Base-by-base conservation (phyloP, 768 basidiomycete species). In the Mrakia gelida region DNA sequence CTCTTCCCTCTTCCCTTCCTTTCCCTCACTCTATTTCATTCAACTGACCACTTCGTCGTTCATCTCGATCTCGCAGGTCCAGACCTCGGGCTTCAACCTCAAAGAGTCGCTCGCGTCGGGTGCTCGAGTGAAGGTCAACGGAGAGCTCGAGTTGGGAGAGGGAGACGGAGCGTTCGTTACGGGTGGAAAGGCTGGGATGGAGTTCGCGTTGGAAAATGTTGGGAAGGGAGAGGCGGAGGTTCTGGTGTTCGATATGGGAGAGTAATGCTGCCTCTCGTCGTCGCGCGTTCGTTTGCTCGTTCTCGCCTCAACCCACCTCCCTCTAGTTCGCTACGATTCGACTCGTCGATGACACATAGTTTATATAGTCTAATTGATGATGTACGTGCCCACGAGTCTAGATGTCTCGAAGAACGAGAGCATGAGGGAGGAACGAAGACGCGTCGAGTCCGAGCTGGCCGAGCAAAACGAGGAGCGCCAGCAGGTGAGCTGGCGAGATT, bases 161-260 rank as follows among this genome's bases (percentile, higher is more conserved):
- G 95, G 95, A 0, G 95, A 98, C 82, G 94, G 93, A 0, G 90
- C 90, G 18, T 98, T 94, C 84, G 83, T 96, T 65, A 87, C 88
- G 0, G 88, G 82, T 38, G 84, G 82, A 0, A 80, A 86, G 1
- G 84, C 85, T 0, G 87, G 85, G 0, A 86, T 88, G 30, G 85
- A 83, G 75, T 70, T 87, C 84, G 75, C 67, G 73, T 34, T 88
- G 26, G 82, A 84, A 79, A 95, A 93, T 80, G 86, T 87, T 6
- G 92, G 93, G 0, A 88, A 89, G 74, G 85, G 83, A 34, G 86
- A 87, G 18, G 92, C 90, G 0, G 94, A 96, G 85, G 86, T 94
- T 6, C 62, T 79, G 68, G 67, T 79, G 43, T 78, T 73, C 52
- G 75, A 76, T 32, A 28, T 76, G 65, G 52, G 74, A 28, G 59